Base-by-base conservation (phyloP, 805 yeast species). In the Saccharomycopsis oosterbeekiorum region DNA sequence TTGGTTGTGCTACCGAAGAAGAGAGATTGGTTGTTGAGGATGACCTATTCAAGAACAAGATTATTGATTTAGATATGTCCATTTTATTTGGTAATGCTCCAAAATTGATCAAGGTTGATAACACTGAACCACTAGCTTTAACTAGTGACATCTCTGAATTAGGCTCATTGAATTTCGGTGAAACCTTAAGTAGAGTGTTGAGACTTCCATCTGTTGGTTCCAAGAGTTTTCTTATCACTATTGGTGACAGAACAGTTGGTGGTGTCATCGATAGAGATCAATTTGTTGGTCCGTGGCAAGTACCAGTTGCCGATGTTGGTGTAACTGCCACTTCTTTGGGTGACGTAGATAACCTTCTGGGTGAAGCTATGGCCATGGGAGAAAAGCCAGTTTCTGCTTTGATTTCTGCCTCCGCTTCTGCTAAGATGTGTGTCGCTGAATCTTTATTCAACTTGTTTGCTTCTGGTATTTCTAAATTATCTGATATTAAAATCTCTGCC, bases 221-320 rank as follows among this genome's bases (percentile, higher is more conserved):
- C 51, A 94, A 94, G 76, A 85, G 87, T 58, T 94, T 94, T 79
- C 79, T 94, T 70, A 88, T 94, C 71, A 94, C 98, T n/a, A 94
- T 94, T 71, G 99, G 97, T 74, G 99, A 94, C 75, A 86, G 99
- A 76, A 81, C 96, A n/a, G 94, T 94, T 65, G 93, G 98, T 36
- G 99, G 99, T 60, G 81, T 94, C 68, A 86, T 94, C 64, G 98
- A 96, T 70, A 85, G 99, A 72, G 99, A 94, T 73, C 99, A 94
- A 77, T 85, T 92, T 85, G 98, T 94, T 63, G 99, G 99, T 47
- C 98, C 98, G 71, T 94, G 98, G 98, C 99, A 94, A 79, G 94
- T 88, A 10, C 99, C 99, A 57, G 98, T 94, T 39, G 94, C 98
- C 17, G 98, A 94, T 71, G 97, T 92, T 60, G 98, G 97, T 76